Conservation (phyloP, 169 alveolate species). For the Eimeria acervulina region DNA sequence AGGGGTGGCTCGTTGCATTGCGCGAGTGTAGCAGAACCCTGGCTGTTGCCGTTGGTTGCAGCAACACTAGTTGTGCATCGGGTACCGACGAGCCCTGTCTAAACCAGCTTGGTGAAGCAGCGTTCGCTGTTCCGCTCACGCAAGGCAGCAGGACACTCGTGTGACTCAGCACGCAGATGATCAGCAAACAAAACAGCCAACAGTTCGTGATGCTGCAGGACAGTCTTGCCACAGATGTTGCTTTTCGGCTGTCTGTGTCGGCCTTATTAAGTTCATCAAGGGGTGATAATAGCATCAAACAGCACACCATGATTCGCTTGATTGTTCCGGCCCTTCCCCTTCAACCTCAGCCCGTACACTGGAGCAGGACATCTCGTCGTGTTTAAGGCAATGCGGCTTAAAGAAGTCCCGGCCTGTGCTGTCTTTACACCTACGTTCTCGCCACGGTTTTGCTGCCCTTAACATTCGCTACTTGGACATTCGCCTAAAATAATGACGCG, state of each 20-base stretch:
- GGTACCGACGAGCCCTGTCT: background rate
- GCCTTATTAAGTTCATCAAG: too few species aligned
- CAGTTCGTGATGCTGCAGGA: slow-evolving; percentile 30
- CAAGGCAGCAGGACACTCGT: slow-evolving; percentile 42
- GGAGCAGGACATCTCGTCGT: background rate
- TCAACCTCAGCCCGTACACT: too few species aligned
- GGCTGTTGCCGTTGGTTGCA: slow-evolving; percentile 31
- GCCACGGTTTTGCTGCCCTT: background rate
- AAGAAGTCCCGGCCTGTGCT: background rate
- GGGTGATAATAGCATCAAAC: background rate
- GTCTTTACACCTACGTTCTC: background rate
- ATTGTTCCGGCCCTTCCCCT: too few species aligned
- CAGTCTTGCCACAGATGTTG: background rate
- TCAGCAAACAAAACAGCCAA: slow-evolving; percentile 23
- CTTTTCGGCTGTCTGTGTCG: background rate
- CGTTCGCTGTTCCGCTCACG: background rate
- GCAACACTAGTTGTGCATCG: background rate
- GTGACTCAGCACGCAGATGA: slow-evolving; percentile 26
- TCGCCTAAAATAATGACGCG: background rate
- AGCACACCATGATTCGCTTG: background rate
- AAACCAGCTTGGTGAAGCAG: background rate
- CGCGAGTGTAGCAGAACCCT: background rate
- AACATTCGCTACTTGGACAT: background rate
- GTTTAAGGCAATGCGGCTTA: background rate
- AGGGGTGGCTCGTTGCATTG: background rate